Base-by-base conservation (phyloP, 1,139 yeast genomes). In the Candida labiduridarum region DNA sequence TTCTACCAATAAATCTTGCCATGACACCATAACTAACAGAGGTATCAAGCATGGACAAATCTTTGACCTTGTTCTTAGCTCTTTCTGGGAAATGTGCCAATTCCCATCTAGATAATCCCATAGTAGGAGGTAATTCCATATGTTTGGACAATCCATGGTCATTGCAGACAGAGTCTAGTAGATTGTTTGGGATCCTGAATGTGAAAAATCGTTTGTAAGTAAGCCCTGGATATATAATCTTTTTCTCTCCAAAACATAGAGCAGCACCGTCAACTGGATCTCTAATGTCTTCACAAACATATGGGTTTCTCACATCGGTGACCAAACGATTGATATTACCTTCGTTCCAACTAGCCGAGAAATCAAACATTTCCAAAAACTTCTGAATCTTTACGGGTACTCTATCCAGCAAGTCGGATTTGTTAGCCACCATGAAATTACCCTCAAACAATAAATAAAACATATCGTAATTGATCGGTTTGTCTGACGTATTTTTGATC, bases 381-480 rank as follows among this genome's bases (percentile, higher is more conserved):
- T 56, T 57, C 19, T 52, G 42, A 36, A 49, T 53, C 29, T 51
- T 54, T 2, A 59, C 54, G 9, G 63, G 67, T 9, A 49, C 53
- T 34, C 49, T 53, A 15, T 55, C 56, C 10, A 36, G 31, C 4
- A 38, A 22, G 51, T 57, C 50, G 31, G 46, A 47, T 6, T 36
- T 11, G 50, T 58, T 55, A 10, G 57, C 45, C 33, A 67, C 56
- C 50, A 56, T 55, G 36, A 66, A 59, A 33, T 60, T 63, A 0
- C 80, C 80, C 58, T 76, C 79, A 47, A 76, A 72, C 16, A 74
- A 59, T 3, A 75, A 64, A 55, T 73, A 76, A 50, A 75, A 71
- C 77, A 74, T 72, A 45, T 72, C 77, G 56, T 74, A 76, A 2
- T 67, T 67, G 19, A 75, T 65, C 0, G 65, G 62, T 11, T 56